Evolutionary conservation across 306 rosid species (phyloP).

Genomic region (Pyrus bretschneideri): DNA sequence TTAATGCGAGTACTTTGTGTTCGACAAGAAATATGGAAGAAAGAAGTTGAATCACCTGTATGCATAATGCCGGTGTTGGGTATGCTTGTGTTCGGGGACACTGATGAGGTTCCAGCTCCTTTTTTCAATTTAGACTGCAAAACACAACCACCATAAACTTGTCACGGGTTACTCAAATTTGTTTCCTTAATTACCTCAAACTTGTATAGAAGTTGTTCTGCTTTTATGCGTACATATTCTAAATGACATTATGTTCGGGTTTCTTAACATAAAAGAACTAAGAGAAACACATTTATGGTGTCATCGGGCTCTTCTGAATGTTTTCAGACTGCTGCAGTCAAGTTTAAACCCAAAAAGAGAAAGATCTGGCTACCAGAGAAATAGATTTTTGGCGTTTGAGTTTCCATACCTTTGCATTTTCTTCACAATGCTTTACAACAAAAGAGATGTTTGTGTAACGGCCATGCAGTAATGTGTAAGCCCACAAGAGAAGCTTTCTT

Average conservation of each 20-base stretch:
- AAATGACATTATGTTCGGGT: background rate
- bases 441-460: conserved; percentile 64
- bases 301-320: background rate
- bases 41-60: conserved; percentile 45
- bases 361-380: no score
- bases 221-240: background rate
- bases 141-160: conserved; percentile 9
- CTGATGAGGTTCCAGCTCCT: conserved; percentile 54
- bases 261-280: background rate
- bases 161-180: background rate
- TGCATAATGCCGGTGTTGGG: conserved; percentile 26
- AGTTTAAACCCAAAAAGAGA: no score
- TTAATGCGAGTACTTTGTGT: background rate
- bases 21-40: background rate
- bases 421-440: conserved; percentile 95
- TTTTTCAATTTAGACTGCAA: conserved; percentile 82
- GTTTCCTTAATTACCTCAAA: background rate
- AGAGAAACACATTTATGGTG: background rate
- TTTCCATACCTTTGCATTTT: conserved; percentile 71
- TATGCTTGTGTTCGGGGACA: conserved; percentile 26
- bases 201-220: background rate
- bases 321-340: background rate
- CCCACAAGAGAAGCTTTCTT: conserved; percentile 98
- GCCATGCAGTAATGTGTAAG: conserved; percentile 65
- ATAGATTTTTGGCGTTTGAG: background rate